Base-by-base conservation (phyloP, 495 filamentous ascomycete genomes). In the Aspergillus conjunctus region DNA sequence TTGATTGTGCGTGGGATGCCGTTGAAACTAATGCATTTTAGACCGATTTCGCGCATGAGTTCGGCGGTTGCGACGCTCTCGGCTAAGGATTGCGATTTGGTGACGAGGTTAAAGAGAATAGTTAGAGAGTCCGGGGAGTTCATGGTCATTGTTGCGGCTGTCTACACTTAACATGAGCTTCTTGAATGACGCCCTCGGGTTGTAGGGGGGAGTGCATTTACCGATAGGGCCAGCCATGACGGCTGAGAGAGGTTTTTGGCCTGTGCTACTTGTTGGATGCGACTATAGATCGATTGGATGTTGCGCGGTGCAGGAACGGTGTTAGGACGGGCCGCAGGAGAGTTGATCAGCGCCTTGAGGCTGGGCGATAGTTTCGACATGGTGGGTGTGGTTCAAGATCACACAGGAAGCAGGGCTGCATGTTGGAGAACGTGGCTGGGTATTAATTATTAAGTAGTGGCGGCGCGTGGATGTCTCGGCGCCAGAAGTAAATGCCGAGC, bases 11-110 rank as follows among this genome's bases (percentile, higher is more conserved):
- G 84, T 4, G 90, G 90, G 65, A 93, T 89, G 41, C 90, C 90
- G 73, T 93, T 93, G 80, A 93, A 91, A 46, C 83, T 85, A 68
- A 93, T 91, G 72, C 89, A 92, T 70, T 93, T 93, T 44, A 93
- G 79, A 3, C 87, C 89, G 65, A 91, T 81, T 66, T 91, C 89
- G 64, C 90, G 85, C 80, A 93, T 90, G 18, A 91, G 72, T 69
- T 91, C 89, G 48, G 88, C 89, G 7, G 83, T 81, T 41, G 78
- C 73, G n/a, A 86, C 74, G 21, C 77, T 68, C 20, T 76, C 72
- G 45, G 72, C 60, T 46, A 68, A 51, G 15, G 71, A 64, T 32
- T 74, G 67, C 0, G 70, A 63, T 10, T 62, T 62, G 22, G 81
- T 74, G n/a, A 83, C 82, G 15, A 85, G 66, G 20, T 77, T 59